A percentile compares a stretch with the other conserved stretches of the same genome.
Evolutionary conservation across 331 rosid genomes (phyloP).

Genomic region (Dryas integrifolia): DNA sequence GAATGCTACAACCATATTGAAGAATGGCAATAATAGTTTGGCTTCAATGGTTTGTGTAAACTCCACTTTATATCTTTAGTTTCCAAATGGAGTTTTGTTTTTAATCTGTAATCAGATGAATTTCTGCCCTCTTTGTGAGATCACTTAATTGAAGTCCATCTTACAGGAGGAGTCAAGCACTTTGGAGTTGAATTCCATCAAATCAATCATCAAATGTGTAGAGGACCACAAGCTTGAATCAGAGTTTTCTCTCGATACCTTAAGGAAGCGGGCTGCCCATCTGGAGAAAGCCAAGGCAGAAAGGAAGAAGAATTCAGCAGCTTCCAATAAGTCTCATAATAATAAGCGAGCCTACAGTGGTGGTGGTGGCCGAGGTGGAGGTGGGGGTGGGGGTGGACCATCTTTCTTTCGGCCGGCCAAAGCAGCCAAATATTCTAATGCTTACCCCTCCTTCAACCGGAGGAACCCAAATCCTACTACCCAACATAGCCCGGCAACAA

Average conservation of each 20-base stretch:
- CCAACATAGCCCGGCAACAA: conserved; percentile 56
- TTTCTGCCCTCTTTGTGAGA: conserved; percentile 6
- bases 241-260: conserved; percentile 51
- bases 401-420: conserved; percentile 60
- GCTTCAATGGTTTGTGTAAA: conserved; percentile 50
- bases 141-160: conserved; percentile 24
- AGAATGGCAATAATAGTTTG: conserved; percentile 54
- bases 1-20: conserved; percentile 37
- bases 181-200: conserved; percentile 56
- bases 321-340: conserved; percentile 39
- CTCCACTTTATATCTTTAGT: conserved; percentile 15
- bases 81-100: background rate
- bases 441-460: conserved; percentile 45
- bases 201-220: conserved; percentile 66
- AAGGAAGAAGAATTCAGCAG: conserved; percentile 50
- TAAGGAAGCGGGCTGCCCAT: conserved; percentile 50
- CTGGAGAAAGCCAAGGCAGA: conserved; percentile 63
- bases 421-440: conserved; percentile 43
- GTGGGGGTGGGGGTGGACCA: conserved; percentile 32
- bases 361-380: conserved; percentile 34
- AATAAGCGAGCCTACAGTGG: conserved; percentile 43
- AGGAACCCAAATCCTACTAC: conserved; percentile 53
- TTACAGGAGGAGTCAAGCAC: conserved; percentile 65
- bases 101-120: background rate
- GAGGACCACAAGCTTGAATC: conserved; percentile 86